phyloP scores from a whole-genome alignment of 768 basidiomycete genomes.

The Suillus lakei region DNA sequence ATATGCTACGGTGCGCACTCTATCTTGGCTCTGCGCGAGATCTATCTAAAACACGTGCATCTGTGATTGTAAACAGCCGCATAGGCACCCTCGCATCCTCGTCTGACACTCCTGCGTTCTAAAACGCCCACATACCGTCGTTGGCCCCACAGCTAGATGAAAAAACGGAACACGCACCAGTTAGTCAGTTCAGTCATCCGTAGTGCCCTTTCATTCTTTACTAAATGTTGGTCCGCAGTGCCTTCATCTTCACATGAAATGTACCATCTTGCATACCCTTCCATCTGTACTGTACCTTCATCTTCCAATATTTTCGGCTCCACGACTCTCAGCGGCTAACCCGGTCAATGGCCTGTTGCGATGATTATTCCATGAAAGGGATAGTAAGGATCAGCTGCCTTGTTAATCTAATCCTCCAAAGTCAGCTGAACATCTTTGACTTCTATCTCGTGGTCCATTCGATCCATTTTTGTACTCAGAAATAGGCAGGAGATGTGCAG shows the following conservation, averaged over 20 bases:
- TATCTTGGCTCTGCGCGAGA: not conserved
- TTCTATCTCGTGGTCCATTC: too few relatives aligned
- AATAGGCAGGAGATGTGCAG: not conserved
- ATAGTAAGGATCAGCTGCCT: not conserved
- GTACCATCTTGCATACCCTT: constrained; percentile 65
- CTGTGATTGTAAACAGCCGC: constrained; percentile 63
- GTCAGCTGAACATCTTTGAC: not conserved
- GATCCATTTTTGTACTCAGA: not conserved
- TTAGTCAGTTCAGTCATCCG: constrained; percentile 26
- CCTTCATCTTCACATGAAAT: constrained; percentile 51
- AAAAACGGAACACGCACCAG: constrained; percentile 7
- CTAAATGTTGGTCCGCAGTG: constrained; percentile 29
- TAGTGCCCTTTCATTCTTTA: constrained; percentile 12
- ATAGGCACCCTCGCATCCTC: constrained; percentile 74
- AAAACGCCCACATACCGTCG: too few relatives aligned
- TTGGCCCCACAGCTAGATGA: too few relatives aligned
- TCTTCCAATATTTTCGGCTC: constrained; percentile 29
- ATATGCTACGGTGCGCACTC: constrained; percentile 66
- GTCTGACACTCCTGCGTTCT: constrained; percentile 66
- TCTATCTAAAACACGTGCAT: not conserved
- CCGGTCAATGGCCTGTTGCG: not conserved
- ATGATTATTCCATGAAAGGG: not conserved
- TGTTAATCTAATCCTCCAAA: not conserved
- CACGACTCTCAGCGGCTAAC: constrained; percentile 8
- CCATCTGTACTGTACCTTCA: constrained; percentile 57